A percentile compares a stretch with the other conserved stretches of the same genome.
Evolutionary conservation across 1,284 basidiomycete species (phyloP).

Genomic region (Trametes versicolor): DNA sequence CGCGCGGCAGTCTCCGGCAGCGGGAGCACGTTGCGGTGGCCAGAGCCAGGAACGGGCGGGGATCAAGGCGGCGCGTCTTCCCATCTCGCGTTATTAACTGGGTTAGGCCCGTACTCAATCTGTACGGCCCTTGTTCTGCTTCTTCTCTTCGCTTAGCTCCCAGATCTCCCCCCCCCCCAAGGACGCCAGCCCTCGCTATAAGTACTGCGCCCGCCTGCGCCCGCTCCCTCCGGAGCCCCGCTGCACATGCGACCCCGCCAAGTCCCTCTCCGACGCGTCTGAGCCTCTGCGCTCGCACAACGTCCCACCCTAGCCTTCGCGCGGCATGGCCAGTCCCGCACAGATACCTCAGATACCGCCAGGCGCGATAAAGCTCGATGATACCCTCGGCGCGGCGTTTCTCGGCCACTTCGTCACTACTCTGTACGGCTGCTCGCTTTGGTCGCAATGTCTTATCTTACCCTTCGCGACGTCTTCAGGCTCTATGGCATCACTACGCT

Average conservation of each 20-base stretch:
- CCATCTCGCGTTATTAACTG: not conserved
- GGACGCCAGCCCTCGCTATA: not conserved
- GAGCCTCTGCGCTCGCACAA: slow-evolving; percentile 2
- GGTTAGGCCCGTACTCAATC: not conserved
- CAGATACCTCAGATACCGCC: slow-evolving; percentile 8
- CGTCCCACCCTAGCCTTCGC: not conserved
- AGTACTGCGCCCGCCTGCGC: not conserved
- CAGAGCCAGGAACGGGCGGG: not conserved
- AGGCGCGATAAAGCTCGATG: slow-evolving; percentile 22
- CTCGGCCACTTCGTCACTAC: slow-evolving; percentile 34
- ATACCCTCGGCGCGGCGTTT: slow-evolving; percentile 35
- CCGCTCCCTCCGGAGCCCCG: not conserved
- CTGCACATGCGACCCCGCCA: not conserved
- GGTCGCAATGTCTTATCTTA: not conserved
- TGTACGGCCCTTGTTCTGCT: slow-evolving; percentile 7
- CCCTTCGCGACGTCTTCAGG: slow-evolving; percentile 8
- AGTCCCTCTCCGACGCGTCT: not conserved
- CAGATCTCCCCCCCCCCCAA: not conserved
- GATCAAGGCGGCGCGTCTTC: not conserved
- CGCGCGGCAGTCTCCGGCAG: not conserved
- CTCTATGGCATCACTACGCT: slow-evolving; percentile 36
- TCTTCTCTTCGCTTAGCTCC: not conserved
- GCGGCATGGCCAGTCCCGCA: slow-evolving; percentile 4
- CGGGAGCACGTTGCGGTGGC: slow-evolving; percentile 6
- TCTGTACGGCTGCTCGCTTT: slow-evolving; percentile 22